Conservation (phyloP, 2,329 filamentous ascomycete genomes). For the Epichloe gansuensis region DNA sequence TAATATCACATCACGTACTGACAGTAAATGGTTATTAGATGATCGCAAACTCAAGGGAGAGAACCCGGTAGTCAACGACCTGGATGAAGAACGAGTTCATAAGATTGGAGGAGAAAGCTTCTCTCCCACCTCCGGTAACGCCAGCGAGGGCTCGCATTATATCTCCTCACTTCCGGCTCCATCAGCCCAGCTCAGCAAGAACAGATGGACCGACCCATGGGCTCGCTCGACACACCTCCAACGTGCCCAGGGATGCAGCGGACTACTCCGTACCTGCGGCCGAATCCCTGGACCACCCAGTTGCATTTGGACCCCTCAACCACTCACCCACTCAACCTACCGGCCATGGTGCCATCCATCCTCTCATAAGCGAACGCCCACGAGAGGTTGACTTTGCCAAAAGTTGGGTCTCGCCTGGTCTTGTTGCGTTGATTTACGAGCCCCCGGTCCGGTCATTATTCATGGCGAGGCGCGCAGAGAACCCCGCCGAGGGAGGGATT, state of each 20-base stretch:
- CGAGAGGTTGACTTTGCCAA: not conserved
- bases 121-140: not conserved
- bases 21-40: not conserved
- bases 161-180: not conserved
- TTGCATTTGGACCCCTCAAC: not conserved
- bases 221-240: not conserved
- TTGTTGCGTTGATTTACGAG: not conserved
- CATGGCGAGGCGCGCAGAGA: not conserved
- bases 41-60: not conserved
- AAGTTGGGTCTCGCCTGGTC: not conserved
- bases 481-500: not conserved
- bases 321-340: not conserved
- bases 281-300: not conserved
- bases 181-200: not conserved
- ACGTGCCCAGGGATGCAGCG: not conserved
- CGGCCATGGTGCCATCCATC: too few species aligned
- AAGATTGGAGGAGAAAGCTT: not conserved
- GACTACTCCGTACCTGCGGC: not conserved
- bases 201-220: not conserved
- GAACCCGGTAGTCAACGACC: not conserved
- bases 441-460: not conserved
- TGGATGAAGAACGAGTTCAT: not conserved
- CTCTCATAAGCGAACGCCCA: not conserved
- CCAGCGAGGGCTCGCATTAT: constrained; percentile 1
- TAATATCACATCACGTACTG: not conserved